A percentile compares a stretch with the other conserved stretches of the same genome.
These are phyloP conservation scores for Earliella scabrosa DNA, from an alignment of 1,284 basidiomycete species.

Conservation along the genomic window DNA sequence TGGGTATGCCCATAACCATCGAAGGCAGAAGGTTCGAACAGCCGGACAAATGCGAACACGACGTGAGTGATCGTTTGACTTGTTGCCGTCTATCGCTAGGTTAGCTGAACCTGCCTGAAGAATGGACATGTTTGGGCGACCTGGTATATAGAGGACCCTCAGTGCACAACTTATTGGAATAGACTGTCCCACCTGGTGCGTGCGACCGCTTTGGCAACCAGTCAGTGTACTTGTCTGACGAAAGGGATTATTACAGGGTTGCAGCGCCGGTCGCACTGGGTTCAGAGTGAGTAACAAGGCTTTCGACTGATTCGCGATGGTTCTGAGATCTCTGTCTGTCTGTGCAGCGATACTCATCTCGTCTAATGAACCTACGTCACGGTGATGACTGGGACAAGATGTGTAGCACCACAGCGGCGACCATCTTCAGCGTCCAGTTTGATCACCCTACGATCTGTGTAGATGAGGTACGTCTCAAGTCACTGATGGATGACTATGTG, in stretches of 20 bases:
- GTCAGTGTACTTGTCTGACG: background rate
- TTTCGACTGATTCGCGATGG: background rate
- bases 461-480: constrained; percentile 11
- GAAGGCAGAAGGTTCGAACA: constrained; percentile 7
- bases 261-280: constrained; percentile 5
- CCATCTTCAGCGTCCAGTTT: constrained; percentile 13
- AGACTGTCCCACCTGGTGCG: constrained; percentile 16
- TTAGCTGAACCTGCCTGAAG: background rate
- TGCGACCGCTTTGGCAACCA: background rate
- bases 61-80: background rate
- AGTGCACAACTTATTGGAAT: constrained; percentile 27
- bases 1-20: constrained; percentile 17
- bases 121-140: constrained; percentile 17
- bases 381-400: constrained; percentile 21
- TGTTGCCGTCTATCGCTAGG: background rate
- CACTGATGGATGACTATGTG: background rate
- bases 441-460: constrained; percentile 16
- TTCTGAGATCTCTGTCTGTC: no score
- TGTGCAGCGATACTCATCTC: constrained; percentile 20
- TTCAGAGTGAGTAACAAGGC: background rate
- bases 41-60: constrained; percentile 16
- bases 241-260: constrained; percentile 8
- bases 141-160: constrained; percentile 27
- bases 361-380: constrained; percentile 11
- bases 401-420: constrained; percentile 22